Percentiles rank a stretch among this genome's conserved stretches.
phyloP scores from a whole-genome alignment of 2,329 filamentous ascomycete genomes.

The Ascochyta lentis region DNA sequence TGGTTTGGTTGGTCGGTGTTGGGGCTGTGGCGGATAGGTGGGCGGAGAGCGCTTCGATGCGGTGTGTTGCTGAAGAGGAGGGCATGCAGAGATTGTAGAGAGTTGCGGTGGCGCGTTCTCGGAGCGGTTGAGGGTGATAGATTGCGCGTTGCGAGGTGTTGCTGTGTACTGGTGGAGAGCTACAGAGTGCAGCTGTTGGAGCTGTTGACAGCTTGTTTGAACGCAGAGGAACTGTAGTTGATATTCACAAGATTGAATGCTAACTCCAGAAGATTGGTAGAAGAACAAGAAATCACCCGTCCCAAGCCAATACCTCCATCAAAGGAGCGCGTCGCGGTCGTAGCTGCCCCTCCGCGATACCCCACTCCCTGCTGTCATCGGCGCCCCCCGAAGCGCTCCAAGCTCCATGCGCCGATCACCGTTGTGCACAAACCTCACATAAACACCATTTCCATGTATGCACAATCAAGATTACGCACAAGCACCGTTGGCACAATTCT shows the following conservation, averaged over 20 bases:
- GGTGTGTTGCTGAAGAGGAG: conserved; percentile 19
- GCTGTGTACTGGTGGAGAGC: neutral
- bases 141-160: neutral
- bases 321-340: neutral
- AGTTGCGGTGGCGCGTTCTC: neutral
- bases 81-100: conserved; percentile 23
- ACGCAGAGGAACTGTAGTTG: neutral
- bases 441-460: neutral
- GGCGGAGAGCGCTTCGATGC: conserved; percentile 25
- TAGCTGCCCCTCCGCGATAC: conserved; percentile 14
- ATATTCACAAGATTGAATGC: neutral
- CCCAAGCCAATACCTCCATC: neutral
- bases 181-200: neutral
- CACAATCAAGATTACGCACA: conserved; percentile 2
- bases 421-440: conserved; percentile 4
- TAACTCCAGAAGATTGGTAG: neutral
- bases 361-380: conserved; percentile 7
- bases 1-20: conserved; percentile 18
- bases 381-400: conserved; percentile 10
- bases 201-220: neutral
- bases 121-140: neutral
- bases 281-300: neutral
- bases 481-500: neutral
- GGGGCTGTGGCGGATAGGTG: conserved; percentile 19
- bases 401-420: conserved; percentile 13